Evolutionary conservation across 2,329 filamentous ascomycete species (phyloP).

Genomic region (Nannizziopsis barbatae): DNA sequence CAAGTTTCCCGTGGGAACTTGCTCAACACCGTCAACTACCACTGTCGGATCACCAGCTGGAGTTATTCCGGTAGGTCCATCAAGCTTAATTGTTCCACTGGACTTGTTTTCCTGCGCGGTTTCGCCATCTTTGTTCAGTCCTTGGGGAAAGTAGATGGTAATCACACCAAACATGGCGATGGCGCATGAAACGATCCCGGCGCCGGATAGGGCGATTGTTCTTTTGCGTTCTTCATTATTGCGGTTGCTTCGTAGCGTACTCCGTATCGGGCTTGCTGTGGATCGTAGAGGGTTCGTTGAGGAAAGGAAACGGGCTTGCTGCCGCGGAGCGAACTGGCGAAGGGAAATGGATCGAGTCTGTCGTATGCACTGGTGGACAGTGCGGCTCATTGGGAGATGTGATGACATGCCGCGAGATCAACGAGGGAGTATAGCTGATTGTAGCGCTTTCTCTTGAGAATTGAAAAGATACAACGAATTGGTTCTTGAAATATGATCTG

Average conservation of each 20-base stretch:
- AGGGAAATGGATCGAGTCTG: neutral
- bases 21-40: conserved; percentile 52
- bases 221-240: conserved; percentile 22
- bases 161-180: conserved; percentile 34
- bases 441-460: too few relatives aligned
- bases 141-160: conserved; percentile 25
- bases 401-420: conserved; percentile 1
- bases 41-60: conserved; percentile 25
- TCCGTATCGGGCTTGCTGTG: conserved; percentile 24
- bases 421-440: too few relatives aligned
- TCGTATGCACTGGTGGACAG: conserved; percentile 14
- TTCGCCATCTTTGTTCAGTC: conserved; percentile 7
- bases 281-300: conserved; percentile 23
- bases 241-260: conserved; percentile 15
- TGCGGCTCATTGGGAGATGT: conserved; percentile 13
- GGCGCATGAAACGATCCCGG: conserved; percentile 31
- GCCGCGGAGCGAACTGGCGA: neutral
- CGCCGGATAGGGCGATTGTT: conserved; percentile 26
- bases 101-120: neutral
- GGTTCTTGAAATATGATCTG: too few relatives aligned
- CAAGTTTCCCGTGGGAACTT: conserved; percentile 70
- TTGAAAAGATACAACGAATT: too few relatives aligned
- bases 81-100: conserved; percentile 26
- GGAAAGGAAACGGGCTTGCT: conserved; percentile 18
- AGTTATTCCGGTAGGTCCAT: conserved; percentile 31